phyloP scores from a whole-genome alignment of 495 filamentous ascomycete genomes.

The Aspergillus baeticus region DNA sequence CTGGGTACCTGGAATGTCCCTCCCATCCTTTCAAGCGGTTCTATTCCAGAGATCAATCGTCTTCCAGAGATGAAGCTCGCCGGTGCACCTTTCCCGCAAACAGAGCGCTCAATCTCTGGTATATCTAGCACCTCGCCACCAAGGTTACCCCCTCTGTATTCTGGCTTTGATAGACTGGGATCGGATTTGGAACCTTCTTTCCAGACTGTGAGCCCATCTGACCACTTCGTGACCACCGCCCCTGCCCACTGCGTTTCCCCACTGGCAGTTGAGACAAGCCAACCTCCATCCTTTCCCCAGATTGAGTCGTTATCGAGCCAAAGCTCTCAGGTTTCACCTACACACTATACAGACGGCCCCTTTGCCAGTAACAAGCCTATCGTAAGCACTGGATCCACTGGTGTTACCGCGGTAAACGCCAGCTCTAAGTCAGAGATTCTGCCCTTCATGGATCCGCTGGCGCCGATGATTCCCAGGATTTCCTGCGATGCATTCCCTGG shows the following conservation, averaged over 20 bases:
- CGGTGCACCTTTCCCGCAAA: not conserved
- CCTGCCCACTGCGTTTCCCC: not conserved
- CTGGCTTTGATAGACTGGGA: too few relatives aligned
- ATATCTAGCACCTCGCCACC: not conserved
- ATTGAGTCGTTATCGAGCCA: not conserved
- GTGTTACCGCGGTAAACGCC: not conserved
- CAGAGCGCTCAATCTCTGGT: not conserved
- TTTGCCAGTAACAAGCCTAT: slow-evolving; percentile 8
- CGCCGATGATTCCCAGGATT: slow-evolving; percentile 7
- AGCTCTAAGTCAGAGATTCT: not conserved
- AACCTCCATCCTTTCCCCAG: not conserved
- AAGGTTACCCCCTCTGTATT: too few relatives aligned
- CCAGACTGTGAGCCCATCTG: not conserved
- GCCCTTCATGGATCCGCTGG: slow-evolving; percentile 10
- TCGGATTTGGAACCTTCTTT: not conserved
- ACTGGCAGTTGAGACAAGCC: not conserved
- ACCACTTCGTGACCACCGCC: slow-evolving; percentile 3
- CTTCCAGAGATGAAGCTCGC: not conserved
- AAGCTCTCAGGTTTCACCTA: not conserved
- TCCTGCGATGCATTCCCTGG: not conserved
- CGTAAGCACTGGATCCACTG: not conserved
- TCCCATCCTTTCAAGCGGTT: not conserved
- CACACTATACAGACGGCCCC: slow-evolving; percentile 17
- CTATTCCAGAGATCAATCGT: not conserved
- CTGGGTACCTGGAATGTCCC: not conserved